These are phyloP conservation scores for Dactylellina parvicollis DNA, from an alignment of 2,329 filamentous ascomycete genomes.

Conservation along the genomic window DNA sequence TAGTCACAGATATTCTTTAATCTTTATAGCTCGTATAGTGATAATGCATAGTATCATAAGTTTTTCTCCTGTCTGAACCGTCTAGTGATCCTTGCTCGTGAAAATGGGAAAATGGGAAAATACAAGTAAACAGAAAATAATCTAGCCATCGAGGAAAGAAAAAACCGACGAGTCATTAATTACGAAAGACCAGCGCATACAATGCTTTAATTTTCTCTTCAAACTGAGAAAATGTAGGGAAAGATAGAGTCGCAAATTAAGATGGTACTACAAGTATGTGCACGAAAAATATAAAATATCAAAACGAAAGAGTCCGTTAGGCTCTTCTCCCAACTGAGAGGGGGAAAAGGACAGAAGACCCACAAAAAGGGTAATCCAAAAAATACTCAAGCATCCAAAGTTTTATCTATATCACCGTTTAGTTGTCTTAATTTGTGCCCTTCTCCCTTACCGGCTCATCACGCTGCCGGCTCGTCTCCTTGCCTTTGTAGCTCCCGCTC, in stretches of 20 bases:
- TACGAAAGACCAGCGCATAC: too few species aligned
- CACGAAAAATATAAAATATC: not conserved
- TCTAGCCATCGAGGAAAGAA: not conserved
- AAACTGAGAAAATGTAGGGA: too few species aligned
- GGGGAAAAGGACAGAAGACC: not conserved
- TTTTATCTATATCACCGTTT: not conserved
- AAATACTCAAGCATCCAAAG: not conserved
- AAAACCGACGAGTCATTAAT: too few species aligned
- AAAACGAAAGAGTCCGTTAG: too few species aligned
- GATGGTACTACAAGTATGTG: too few species aligned
- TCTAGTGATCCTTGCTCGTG: not conserved
- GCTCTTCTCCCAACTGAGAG: not conserved
- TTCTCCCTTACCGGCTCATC: slow-evolving; percentile 27
- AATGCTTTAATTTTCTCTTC: too few species aligned
- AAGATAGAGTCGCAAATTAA: too few species aligned
- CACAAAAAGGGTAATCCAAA: not conserved
- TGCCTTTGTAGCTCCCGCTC: not conserved
- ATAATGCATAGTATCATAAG: slow-evolving; percentile 4
- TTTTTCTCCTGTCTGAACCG: not conserved
- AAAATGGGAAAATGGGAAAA: not conserved
- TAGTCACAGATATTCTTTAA: not conserved
- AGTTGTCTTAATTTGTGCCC: not conserved
- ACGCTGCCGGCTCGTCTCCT: slow-evolving; percentile 44
- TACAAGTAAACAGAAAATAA: not conserved
- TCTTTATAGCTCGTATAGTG: not conserved